phyloP scores from a whole-genome alignment of 305 asterid species.

The Solanum hybrid region DNA sequence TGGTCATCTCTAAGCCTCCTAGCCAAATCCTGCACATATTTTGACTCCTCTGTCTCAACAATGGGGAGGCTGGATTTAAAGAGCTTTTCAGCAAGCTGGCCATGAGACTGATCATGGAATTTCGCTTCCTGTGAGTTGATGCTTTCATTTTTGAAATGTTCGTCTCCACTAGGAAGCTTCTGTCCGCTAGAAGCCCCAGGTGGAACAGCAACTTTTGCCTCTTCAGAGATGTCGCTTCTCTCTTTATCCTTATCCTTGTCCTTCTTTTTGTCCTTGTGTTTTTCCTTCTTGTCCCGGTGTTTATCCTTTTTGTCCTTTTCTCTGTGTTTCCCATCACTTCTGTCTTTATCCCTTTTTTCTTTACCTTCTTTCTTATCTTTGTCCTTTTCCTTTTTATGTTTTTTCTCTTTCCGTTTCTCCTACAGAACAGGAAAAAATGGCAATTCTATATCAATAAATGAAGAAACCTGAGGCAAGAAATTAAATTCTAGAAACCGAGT shows the following conservation, averaged over 20 bases:
- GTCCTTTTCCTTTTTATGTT: constrained; percentile 45
- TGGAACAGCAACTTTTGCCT: not conserved
- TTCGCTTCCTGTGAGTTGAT: constrained; percentile 9
- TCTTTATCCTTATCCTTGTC: constrained; percentile 30
- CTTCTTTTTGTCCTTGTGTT: constrained; percentile 30
- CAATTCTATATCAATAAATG: not conserved
- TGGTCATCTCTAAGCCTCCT: constrained; percentile 30
- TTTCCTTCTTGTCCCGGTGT: constrained; percentile 36
- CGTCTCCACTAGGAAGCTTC: constrained; percentile 3
- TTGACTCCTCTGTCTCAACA: constrained; percentile 11
- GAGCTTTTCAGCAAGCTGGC: constrained; percentile 29
- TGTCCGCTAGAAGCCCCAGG: constrained; percentile 3
- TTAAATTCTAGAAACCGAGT: not conserved
- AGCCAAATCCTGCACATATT: constrained; percentile 31
- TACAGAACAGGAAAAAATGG: constrained; percentile 10
- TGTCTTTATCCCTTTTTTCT: constrained; percentile 43
- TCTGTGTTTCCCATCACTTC: constrained; percentile 35
- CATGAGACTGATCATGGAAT: constrained; percentile 1
- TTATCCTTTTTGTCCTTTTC: constrained; percentile 48
- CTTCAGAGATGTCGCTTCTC: constrained; percentile 22
- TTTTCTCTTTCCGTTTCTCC: constrained; percentile 52
- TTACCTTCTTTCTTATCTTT: constrained; percentile 44
- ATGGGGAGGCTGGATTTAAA: constrained; percentile 9
- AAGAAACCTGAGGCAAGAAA: not conserved
- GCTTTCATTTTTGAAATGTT: not conserved